Conservation (phyloP, 2,329 filamentous ascomycete genomes). For the Coniochaeta sp. region DNA sequence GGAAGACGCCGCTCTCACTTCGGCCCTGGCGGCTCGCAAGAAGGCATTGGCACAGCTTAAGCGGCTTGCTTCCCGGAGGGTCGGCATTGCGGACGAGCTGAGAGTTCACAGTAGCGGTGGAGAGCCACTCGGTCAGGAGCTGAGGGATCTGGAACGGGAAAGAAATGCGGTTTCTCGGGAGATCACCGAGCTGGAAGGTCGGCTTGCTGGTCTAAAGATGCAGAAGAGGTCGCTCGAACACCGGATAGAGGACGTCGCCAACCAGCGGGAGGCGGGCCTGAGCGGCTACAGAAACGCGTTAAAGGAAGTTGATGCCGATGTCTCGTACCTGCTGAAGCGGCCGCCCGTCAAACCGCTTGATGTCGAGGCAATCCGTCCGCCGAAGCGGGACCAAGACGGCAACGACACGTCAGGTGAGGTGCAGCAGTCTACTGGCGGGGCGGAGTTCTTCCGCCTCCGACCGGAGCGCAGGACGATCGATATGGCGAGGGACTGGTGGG, state of each 20-base stretch:
- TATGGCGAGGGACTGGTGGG: conserved; percentile 68
- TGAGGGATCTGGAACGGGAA: conserved; percentile 52
- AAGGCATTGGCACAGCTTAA: conserved; percentile 52
- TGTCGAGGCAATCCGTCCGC: conserved; percentile 29
- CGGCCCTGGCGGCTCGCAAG: conserved; percentile 49
- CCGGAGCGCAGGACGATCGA: conserved; percentile 59
- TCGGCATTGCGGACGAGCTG: conserved; percentile 45
- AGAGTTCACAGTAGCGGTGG: conserved; percentile 44
- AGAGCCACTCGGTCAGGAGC: conserved; percentile 52
- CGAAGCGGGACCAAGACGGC: conserved; percentile 2
- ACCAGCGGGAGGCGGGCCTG: conserved; percentile 61
- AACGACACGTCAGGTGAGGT: conserved; percentile 7
- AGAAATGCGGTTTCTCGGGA: conserved; percentile 48
- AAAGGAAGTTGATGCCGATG: conserved; percentile 56
- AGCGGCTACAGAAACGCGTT: conserved; percentile 65
- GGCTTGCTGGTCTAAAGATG: conserved; percentile 53
- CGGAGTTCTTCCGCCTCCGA: conserved; percentile 53
- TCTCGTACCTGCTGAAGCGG: conserved; percentile 50
- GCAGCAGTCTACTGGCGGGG: conserved; percentile 29
- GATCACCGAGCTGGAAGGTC: conserved; percentile 59
- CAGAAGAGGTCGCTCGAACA: conserved; percentile 52
- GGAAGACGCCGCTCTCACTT: conserved; percentile 54
- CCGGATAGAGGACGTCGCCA: conserved; percentile 56
- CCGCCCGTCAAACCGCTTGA: conserved; percentile 50
- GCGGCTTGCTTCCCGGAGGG: conserved; percentile 40